Conservation (phyloP, 2,329 filamentous ascomycete genomes). For the Shiraia bambusicola region DNA sequence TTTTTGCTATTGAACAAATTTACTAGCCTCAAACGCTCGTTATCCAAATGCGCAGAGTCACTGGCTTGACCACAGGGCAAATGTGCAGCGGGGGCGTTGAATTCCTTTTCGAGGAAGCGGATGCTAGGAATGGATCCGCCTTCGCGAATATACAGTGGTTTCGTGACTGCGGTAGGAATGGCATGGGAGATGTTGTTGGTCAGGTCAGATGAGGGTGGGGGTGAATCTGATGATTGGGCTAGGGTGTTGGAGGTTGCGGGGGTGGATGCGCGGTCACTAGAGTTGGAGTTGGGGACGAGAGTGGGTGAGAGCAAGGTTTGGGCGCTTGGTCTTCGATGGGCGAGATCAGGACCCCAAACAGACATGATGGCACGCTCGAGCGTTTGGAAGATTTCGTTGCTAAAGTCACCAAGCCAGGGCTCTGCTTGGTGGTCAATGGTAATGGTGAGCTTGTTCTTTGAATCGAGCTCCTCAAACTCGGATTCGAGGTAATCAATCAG, state of each 20-base stretch:
- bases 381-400: constrained; percentile 86
- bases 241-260: constrained; percentile 56
- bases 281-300: constrained; percentile 3
- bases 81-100: constrained; percentile 85
- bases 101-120: constrained; percentile 91
- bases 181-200: not conserved
- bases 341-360: constrained; percentile 69
- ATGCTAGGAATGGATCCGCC: constrained; percentile 95
- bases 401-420: constrained; percentile 91
- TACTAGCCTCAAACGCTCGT: constrained; percentile 83
- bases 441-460: constrained; percentile 77
- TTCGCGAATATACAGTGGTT: constrained; percentile 90
- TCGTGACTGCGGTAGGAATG: constrained; percentile 35
- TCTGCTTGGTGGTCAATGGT: constrained; percentile 92
- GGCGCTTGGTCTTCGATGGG: constrained; percentile 23
- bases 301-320: constrained; percentile 7
- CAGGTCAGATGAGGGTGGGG: constrained; percentile 4
- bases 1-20: constrained; percentile 90
- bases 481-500: constrained; percentile 68
- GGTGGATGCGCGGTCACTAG: constrained; percentile 17
- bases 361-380: constrained; percentile 82
- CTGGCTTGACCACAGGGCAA: constrained; percentile 93
- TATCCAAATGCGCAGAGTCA: constrained; percentile 90
- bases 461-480: constrained; percentile 73
- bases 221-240: constrained; percentile 43